Conservation (phyloP, 805 yeast species). For the Yamadazyma akitaensis region DNA sequence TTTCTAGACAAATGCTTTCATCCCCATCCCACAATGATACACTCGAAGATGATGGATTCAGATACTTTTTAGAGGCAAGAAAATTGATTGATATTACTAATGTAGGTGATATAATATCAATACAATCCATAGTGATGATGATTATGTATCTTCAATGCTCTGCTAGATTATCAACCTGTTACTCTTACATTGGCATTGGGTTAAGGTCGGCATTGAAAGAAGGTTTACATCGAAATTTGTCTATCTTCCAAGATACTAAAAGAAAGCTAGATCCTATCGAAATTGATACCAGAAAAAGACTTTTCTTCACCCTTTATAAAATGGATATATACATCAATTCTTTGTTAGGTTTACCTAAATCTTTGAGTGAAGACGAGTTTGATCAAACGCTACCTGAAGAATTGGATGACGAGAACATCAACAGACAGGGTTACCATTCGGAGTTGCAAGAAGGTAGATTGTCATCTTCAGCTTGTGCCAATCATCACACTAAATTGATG, state of each 20-base stretch:
- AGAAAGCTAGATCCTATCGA: slow-evolving; percentile 69
- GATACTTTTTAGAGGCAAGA: slow-evolving; percentile 77
- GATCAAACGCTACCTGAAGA: slow-evolving; percentile 86
- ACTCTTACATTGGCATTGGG: slow-evolving; percentile 87
- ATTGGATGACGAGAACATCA: slow-evolving; percentile 82
- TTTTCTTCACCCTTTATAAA: slow-evolving; percentile 87
- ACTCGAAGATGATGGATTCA: slow-evolving; percentile 73
- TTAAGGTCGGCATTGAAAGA: slow-evolving; percentile 76
- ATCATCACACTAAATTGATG: slow-evolving; percentile 76
- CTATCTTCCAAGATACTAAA: slow-evolving; percentile 43
- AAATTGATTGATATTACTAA: slow-evolving; percentile 78
- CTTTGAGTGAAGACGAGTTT: slow-evolving; percentile 71
- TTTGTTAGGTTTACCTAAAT: slow-evolving; percentile 78
- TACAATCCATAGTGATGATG: slow-evolving; percentile 85
- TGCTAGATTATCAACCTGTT: slow-evolving; percentile 82
- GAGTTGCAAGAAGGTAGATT: slow-evolving; percentile 49
- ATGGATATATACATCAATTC: slow-evolving; percentile 89
- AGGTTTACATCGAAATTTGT: slow-evolving; percentile 74
- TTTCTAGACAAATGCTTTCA: slow-evolving; percentile 43
- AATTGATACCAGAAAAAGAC: slow-evolving; percentile 74
- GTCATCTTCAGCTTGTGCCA: slow-evolving; percentile 77
- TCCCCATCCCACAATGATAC: slow-evolving; percentile 12
- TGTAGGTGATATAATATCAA: slow-evolving; percentile 75
- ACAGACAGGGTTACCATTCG: slow-evolving; percentile 53
- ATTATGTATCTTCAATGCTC: slow-evolving; percentile 83